Evolutionary conservation across 148 eudicot species (phyloP), one percentile per base, ranked within the genome.

Genomic region (Tetragonia tetragonoides): DNA sequence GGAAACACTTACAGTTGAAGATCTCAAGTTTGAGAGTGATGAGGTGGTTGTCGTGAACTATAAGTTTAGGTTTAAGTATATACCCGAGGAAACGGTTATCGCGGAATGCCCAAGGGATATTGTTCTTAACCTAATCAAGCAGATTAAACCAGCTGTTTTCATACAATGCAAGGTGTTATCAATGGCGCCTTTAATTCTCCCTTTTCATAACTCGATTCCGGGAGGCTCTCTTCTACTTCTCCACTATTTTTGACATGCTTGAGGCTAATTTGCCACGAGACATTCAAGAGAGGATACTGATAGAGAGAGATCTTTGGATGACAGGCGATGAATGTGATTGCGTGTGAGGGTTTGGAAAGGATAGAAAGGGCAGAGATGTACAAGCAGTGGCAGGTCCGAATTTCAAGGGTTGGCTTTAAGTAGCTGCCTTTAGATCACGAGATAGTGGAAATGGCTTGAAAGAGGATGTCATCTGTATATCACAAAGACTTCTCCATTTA

Each of bases 381-480:
- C 80, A 93, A 87, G 86, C 95, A 93, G 73, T 93, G 97, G 97
- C 97, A 93, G 75, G 88, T 84, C 23, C 79, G 97, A 73, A 90
- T 80, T 75, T 75, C 84, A 60, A 87, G 97, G 83, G 87, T 87
- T 17, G 95, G 97, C 16, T 92, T 92, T 62, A 85, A 61, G 78
- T 91, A 84, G 80, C 79, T 90, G 8, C 87, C 85, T 40, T 77
- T 92, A 23, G 82, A 89, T 40, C 78, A 70, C 37, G 91, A 92
- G 79, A 86, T 87, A 18, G 76, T 85, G 75, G 77, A 76, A 44
- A 84, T 80, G 75, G 90, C 89, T 1, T 84, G 72, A 76, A 86
- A 86, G 67, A 84, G 85, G 77, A 87, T 88, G 83, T 85, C 70
- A 15, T 41, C 81, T 18, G 77, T 83, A 9, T 92, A 92, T 82